phyloP scores from a whole-genome alignment of 169 alveolate species.

The Perkinsus chesapeaki region DNA sequence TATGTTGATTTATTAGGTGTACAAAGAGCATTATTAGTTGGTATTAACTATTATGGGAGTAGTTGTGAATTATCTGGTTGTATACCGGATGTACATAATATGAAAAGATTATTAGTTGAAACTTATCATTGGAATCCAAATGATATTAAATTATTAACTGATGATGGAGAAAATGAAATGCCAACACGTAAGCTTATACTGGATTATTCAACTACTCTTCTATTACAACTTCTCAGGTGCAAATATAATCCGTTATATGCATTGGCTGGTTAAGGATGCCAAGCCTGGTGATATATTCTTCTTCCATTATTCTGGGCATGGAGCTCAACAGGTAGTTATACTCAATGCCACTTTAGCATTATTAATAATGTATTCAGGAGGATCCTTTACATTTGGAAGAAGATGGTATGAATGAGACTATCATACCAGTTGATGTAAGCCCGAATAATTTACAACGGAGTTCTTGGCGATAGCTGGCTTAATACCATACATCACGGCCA shows the following conservation, averaged over 20 bases:
- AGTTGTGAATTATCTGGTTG: constrained; percentile 47
- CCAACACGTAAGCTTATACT: background rate
- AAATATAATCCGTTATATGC: constrained; percentile 23
- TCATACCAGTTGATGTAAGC: constrained; percentile 43
- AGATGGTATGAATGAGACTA: constrained; percentile 55
- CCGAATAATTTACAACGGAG: background rate
- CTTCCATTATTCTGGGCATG: constrained; percentile 54
- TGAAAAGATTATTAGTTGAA: constrained; percentile 34
- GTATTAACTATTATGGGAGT: constrained; percentile 48
- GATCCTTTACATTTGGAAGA: constrained; percentile 20
- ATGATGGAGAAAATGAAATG: background rate
- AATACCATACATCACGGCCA: too few species aligned
- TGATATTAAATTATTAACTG: background rate
- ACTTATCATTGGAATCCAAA: constrained; percentile 6
- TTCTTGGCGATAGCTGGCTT: background rate
- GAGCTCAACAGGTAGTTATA: constrained; percentile 29
- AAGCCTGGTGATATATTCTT: constrained; percentile 48
- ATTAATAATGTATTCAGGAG: background rate
- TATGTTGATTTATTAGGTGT: background rate
- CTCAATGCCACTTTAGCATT: too few species aligned
- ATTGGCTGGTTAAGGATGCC: constrained; percentile 38
- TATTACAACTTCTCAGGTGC: constrained; percentile 20
- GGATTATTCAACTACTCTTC: too few species aligned
- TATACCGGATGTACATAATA: constrained; percentile 44
- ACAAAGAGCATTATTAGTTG: constrained; percentile 45